Conservation (phyloP, 2,329 filamentous ascomycete species). For the Fusarium domesticum region DNA sequence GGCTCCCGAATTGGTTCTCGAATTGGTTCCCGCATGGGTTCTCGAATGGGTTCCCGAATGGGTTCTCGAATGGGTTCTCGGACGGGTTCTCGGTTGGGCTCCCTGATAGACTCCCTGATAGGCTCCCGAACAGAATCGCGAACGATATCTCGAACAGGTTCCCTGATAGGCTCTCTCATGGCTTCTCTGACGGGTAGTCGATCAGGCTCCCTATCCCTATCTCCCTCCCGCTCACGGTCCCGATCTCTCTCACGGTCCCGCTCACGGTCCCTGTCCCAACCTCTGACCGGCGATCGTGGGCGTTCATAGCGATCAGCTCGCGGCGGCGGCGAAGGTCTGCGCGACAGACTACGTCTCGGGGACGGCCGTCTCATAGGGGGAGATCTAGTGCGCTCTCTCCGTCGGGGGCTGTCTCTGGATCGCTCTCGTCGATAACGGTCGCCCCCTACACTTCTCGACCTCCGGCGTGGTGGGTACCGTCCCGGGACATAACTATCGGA, state of each 20-base stretch:
- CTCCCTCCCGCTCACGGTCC: constrained; percentile 30
- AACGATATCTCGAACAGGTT: not conserved
- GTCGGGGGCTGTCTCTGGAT: constrained; percentile 39
- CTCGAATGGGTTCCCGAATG: not conserved
- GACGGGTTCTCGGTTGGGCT: not conserved
- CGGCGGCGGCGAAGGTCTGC: constrained; percentile 33
- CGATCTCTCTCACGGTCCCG: constrained; percentile 32
- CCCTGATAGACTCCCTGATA: no score
- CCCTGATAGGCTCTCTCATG: not conserved
- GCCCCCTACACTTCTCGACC: constrained; percentile 39
- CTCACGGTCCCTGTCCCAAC: constrained; percentile 36
- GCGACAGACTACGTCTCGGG: constrained; percentile 39
- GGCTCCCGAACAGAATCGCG: not conserved
- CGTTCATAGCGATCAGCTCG: constrained; percentile 40
- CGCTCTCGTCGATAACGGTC: constrained; percentile 43
- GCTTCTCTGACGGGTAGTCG: not conserved
- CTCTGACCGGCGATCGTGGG: constrained; percentile 37
- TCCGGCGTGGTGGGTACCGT: constrained; percentile 40
- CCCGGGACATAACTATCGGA: constrained; percentile 49
- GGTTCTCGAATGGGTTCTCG: constrained; percentile 8
- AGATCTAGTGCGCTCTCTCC: constrained; percentile 38
- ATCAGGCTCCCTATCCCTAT: constrained; percentile 28
- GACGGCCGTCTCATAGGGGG: constrained; percentile 37
- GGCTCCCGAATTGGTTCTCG: not conserved
- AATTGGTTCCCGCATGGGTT: not conserved